These are phyloP conservation scores for Yamadazyma sp. DNA, from an alignment of 1,139 yeast species.

Conservation along the genomic window DNA sequence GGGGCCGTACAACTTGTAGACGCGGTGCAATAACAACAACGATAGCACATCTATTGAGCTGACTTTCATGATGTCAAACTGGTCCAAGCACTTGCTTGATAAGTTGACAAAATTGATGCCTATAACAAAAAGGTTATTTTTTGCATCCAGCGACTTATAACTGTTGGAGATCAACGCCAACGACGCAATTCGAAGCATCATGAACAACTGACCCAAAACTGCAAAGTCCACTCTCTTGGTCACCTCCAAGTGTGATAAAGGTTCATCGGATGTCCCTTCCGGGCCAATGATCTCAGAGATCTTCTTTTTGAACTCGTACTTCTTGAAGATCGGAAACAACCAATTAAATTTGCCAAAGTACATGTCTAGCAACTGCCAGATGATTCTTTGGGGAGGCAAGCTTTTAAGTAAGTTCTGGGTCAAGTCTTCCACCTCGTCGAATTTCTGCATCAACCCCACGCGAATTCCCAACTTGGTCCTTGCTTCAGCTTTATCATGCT, in stretches of 20 bases:
- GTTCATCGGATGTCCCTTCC: conserved; percentile 15
- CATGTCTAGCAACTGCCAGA: conserved; percentile 47
- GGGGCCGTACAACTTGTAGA: conserved; percentile 44
- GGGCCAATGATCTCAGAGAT: conserved; percentile 26
- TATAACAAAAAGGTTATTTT: conserved; percentile 12
- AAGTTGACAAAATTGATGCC: conserved; percentile 31
- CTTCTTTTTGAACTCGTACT: conserved; percentile 24
- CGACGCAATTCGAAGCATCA: conserved; percentile 30
- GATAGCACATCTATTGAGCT: conserved; percentile 51
- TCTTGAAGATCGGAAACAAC: conserved; percentile 49
- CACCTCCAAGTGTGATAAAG: conserved; percentile 17
- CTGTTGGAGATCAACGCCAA: conserved; percentile 27
- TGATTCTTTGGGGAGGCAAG: conserved; percentile 41
- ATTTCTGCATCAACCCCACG: neutral
- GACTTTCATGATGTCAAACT: conserved; percentile 34
- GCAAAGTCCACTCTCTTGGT: conserved; percentile 34
- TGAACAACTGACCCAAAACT: conserved; percentile 26
- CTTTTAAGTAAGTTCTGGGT: conserved; percentile 8
- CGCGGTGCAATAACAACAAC: conserved; percentile 38
- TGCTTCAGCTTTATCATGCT: neutral
- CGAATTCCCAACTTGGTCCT: neutral
- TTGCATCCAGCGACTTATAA: conserved; percentile 14
- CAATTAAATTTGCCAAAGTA: conserved; percentile 47
- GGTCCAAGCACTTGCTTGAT: conserved; percentile 38
- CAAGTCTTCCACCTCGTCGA: neutral